Evolutionary conservation across 2,329 filamentous ascomycete species (phyloP).

Genomic region (Aspergillus amoenus): DNA sequence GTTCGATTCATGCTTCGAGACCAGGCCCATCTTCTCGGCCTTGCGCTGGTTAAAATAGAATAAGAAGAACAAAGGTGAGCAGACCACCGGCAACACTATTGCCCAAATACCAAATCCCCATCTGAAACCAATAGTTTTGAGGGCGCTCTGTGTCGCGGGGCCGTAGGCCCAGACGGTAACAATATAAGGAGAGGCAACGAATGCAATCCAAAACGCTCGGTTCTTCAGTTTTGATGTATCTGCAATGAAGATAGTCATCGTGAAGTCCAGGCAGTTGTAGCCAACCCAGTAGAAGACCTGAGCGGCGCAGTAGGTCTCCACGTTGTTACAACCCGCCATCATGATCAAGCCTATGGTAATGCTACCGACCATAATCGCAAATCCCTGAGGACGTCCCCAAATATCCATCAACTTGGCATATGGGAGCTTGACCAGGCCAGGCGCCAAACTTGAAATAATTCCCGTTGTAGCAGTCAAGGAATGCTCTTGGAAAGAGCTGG

Average conservation of each 20-base stretch:
- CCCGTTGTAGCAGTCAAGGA: slow-evolving; percentile 50
- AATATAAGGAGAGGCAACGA: slow-evolving; percentile 61
- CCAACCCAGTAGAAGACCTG: slow-evolving; percentile 65
- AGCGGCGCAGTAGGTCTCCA: slow-evolving; percentile 63
- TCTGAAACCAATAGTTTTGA: slow-evolving; percentile 55
- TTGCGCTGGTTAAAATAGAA: slow-evolving; percentile 59
- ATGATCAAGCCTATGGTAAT: slow-evolving; percentile 56
- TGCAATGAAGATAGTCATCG: slow-evolving; percentile 60
- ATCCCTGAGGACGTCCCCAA: slow-evolving; percentile 62
- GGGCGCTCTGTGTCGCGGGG: slow-evolving; percentile 51
- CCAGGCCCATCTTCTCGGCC: slow-evolving; percentile 56
- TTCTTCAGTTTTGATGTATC: slow-evolving; percentile 63
- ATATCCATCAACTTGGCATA: slow-evolving; percentile 63
- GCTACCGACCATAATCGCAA: slow-evolving; percentile 50
- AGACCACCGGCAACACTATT: slow-evolving; percentile 58
- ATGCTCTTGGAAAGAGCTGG: slow-evolving; percentile 55
- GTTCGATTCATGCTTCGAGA: slow-evolving; percentile 43
- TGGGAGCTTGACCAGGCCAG: slow-evolving; percentile 59
- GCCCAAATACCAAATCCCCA: slow-evolving; percentile 65
- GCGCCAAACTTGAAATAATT: slow-evolving; percentile 57
- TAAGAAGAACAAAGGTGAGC: slow-evolving; percentile 55
- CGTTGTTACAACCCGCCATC: slow-evolving; percentile 61
- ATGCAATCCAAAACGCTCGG: slow-evolving; percentile 60
- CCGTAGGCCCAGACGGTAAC: slow-evolving; percentile 60
- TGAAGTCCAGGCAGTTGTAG: slow-evolving; percentile 55